These are phyloP conservation scores for Talaromyces nanjingensis DNA, from an alignment of 495 filamentous ascomycete species.

Conservation along the genomic window DNA sequence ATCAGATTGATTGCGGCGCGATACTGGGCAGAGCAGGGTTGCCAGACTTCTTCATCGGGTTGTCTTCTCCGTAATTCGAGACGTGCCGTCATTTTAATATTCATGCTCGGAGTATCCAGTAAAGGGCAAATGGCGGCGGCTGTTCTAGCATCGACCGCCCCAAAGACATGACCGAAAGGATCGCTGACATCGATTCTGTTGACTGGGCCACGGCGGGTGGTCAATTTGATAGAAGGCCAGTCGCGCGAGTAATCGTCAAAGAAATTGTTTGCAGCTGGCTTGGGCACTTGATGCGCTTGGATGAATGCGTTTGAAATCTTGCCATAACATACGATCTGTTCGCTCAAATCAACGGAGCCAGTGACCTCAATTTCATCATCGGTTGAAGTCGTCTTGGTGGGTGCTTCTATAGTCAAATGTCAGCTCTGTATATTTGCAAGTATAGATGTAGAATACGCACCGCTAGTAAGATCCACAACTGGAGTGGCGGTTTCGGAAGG, in stretches of 20 bases:
- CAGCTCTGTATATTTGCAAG: background rate
- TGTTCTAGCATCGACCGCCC: conserved; percentile 63
- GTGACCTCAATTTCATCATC: conserved; percentile 40
- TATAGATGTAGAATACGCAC: conserved; percentile 18
- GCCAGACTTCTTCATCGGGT: conserved; percentile 49
- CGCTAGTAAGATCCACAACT: conserved; percentile 58
- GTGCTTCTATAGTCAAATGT: background rate
- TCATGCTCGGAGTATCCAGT: conserved; percentile 54
- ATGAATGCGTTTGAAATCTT: conserved; percentile 63
- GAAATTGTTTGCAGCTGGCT: conserved; percentile 48
- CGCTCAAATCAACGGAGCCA: conserved; percentile 34
- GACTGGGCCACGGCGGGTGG: conserved; percentile 50
- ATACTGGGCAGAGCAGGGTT: conserved; percentile 42
- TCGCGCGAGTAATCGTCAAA: conserved; percentile 25
- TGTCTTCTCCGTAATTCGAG: conserved; percentile 54
- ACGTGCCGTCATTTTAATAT: conserved; percentile 59
- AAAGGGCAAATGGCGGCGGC: conserved; percentile 61
- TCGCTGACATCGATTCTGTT: conserved; percentile 63
- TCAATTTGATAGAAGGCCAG: conserved; percentile 71
- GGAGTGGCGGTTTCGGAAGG: conserved; percentile 19
- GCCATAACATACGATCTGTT: conserved; percentile 78
- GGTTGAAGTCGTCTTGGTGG: background rate
- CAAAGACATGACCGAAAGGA: conserved; percentile 61
- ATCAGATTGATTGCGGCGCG: conserved; percentile 68
- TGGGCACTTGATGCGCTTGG: conserved; percentile 61